Evolutionary conservation across 139 green algal genomes (phyloP), one percentile per base, ranked within the genome.

Genomic region (Bryopsis sp.): DNA sequence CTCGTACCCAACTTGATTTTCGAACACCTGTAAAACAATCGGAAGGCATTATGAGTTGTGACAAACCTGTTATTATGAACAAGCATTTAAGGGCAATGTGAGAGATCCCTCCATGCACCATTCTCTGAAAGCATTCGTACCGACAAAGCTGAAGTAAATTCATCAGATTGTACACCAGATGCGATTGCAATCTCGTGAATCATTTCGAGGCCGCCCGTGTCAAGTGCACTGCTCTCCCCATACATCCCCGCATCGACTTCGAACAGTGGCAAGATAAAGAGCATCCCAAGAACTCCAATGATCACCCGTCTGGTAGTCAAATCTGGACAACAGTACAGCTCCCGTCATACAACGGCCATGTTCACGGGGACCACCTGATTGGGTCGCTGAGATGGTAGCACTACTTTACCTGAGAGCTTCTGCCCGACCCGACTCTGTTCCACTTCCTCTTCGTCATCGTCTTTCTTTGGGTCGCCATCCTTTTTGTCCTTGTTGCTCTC

Each of bases 241-340:
- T 87, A 93, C 54, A 90, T 77, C 15, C 85, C 87, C 33, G 75
- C 79, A 35, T 79, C 69, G 8, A 88, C 60, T 32, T 95, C 82
- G 50, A 97, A 94, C 28, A 84, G 67, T 0, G 90, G 92, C 1
- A 96, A 77, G 31, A 92, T 66, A 58, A 97, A 81, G 28, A 97
- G 80, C 78, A 95, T 89, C 36, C 85, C 58, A 39, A 97, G 82
- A 11, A 97, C 80, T 22, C 84, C 84, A 39, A 92, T 72, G 59
- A 94, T 86, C 34, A 96, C 87, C 31, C 90, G 84, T 2, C 81
- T 76, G 36, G 90, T 93, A 33, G 85, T 96, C 32, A 97, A 78
- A 54, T 98, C 90, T 85, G 72, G 33, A 39, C 0, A 1, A 58
- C 0, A 28, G 7, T 69, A 19, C n/a, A 26, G 50, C 8, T 47